Evolutionary conservation across 495 filamentous ascomycete species (phyloP).

Genomic region (Penicillium simplicissimum): DNA sequence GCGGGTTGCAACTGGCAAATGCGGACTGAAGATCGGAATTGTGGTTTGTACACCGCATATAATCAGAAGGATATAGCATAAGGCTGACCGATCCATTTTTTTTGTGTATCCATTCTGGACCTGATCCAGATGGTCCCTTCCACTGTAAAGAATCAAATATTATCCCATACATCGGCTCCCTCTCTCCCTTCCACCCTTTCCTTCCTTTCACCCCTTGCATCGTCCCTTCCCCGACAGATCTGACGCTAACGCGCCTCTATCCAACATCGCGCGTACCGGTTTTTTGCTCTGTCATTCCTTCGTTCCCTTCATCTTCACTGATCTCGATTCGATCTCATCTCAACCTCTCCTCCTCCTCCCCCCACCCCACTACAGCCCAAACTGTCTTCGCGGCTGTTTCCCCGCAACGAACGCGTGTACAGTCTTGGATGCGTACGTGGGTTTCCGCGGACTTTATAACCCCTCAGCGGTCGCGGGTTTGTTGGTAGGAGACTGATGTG

Average conservation of each 20-base stretch:
- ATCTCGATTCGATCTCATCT: constrained; percentile 3
- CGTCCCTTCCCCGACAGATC: neutral
- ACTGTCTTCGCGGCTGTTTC: constrained; percentile 2
- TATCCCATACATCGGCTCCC: neutral
- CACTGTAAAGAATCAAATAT: neutral
- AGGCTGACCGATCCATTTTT: constrained; percentile 22
- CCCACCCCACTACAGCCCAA: constrained; percentile 4
- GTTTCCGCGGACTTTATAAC: constrained; percentile 8
- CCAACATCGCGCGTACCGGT: neutral
- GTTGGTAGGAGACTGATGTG: constrained; percentile 19
- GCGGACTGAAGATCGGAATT: neutral
- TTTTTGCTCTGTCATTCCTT: neutral
- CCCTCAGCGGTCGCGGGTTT: neutral
- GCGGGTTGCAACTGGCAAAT: neutral
- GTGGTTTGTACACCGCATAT: neutral
- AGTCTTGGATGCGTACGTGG: constrained; percentile 13
- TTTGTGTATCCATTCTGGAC: neutral
- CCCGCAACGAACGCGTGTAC: constrained; percentile 24
- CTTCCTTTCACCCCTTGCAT: constrained; percentile 3
- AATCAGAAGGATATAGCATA: constrained; percentile 4
- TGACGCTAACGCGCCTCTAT: neutral
- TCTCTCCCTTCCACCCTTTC: constrained; percentile 1
- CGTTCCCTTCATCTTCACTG: neutral
- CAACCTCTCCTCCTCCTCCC: neutral
- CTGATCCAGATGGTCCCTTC: neutral